phyloP scores from a whole-genome alignment of 331 rosid genomes.

The Ulmus americana region DNA sequence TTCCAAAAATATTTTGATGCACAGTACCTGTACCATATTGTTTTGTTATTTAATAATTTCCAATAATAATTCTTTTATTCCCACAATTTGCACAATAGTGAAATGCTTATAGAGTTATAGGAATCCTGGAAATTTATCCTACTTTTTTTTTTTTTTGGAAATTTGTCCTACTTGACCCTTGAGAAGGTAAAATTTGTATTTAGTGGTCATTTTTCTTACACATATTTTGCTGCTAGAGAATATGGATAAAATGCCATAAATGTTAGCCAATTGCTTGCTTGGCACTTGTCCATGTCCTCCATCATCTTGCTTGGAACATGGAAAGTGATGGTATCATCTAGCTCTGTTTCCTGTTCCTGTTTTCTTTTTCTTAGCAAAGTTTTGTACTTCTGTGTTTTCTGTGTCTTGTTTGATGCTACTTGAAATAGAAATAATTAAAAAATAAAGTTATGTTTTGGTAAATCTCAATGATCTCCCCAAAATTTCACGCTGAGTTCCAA shows the following conservation, averaged over 20 bases:
- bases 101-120: not conserved
- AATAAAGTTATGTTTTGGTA: no score
- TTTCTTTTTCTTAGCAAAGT: not conserved
- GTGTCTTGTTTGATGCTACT: not conserved
- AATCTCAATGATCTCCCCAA: no score
- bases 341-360: not conserved
- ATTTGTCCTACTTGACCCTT: not conserved
- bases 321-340: not conserved
- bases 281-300: not conserved
- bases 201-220: not conserved
- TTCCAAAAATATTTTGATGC: slow-evolving; percentile 21
- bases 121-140: not conserved
- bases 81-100: not conserved
- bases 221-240: not conserved
- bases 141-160: not conserved
- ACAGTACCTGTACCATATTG: slow-evolving; percentile 23
- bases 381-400: not conserved
- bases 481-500: no score
- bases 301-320: not conserved
- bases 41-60: slow-evolving; percentile 22
- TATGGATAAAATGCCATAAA: not conserved
- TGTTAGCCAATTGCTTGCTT: not conserved
- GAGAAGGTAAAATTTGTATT: not conserved
- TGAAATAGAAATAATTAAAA: no score
- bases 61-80: not conserved